Conservation (phyloP, 148 eudicot species). For the Rhododendron henanense region DNA sequence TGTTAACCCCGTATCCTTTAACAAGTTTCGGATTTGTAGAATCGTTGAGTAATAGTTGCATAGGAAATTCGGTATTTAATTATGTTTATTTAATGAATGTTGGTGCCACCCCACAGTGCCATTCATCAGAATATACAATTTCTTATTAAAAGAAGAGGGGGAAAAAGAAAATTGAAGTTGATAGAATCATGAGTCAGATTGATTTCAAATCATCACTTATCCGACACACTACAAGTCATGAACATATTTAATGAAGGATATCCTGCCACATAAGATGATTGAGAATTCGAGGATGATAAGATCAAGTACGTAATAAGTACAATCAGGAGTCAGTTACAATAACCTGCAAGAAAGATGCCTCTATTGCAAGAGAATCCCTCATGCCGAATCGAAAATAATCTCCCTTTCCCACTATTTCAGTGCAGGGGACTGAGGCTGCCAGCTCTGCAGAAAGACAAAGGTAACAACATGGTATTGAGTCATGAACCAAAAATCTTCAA, state of each 20-base stretch:
- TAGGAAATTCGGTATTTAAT: background rate
- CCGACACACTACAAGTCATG: background rate
- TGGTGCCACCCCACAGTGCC: background rate
- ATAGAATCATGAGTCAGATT: background rate
- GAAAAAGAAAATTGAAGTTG: background rate
- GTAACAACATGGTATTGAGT: slow-evolving; percentile 16
- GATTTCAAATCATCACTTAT: background rate
- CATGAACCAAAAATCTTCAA: background rate
- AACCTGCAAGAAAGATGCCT: slow-evolving; percentile 98
- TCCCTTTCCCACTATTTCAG: slow-evolving; percentile 88
- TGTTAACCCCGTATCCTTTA: background rate
- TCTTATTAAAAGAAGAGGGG: no score
- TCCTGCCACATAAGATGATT: slow-evolving; percentile 2
- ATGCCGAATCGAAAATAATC: slow-evolving; percentile 96
- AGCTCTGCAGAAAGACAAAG: slow-evolving; percentile 51
- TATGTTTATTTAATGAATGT: background rate
- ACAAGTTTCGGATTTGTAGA: background rate
- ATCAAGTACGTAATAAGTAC: background rate
- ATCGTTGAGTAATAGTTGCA: background rate
- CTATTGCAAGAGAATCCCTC: slow-evolving; percentile 98
- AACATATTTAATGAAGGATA: background rate
- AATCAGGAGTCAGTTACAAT: background rate
- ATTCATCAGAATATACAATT: background rate
- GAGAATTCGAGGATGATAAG: background rate
- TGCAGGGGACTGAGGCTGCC: slow-evolving; percentile 83